phyloP scores from a whole-genome alignment of 1,139 yeast genomes.

The Candida dubliniensis region DNA sequence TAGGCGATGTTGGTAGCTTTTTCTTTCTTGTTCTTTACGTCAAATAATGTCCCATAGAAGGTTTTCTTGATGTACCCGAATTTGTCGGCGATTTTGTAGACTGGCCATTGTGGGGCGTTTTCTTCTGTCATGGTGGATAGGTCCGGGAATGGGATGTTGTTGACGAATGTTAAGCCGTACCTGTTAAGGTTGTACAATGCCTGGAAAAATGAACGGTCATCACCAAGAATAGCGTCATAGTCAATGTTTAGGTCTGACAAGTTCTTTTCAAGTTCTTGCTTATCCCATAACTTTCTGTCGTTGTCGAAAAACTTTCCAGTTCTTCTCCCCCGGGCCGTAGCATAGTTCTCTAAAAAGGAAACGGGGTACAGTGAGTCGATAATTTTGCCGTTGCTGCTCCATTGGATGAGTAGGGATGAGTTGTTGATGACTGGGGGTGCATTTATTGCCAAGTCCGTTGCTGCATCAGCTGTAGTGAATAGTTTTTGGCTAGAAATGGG shows the following conservation, averaged over 20 bases:
- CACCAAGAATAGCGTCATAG: constrained; percentile 45
- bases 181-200: constrained; percentile 51
- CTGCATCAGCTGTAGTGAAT: constrained; percentile 60
- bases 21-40: constrained; percentile 57
- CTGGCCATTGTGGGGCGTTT: constrained; percentile 41
- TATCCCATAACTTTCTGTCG: constrained; percentile 45
- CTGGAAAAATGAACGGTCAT: constrained; percentile 34
- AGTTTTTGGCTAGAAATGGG: constrained; percentile 59
- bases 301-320: constrained; percentile 34
- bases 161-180: constrained; percentile 60
- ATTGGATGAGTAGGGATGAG: constrained; percentile 44
- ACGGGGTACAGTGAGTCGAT: constrained; percentile 44
- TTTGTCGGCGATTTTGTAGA: constrained; percentile 50
- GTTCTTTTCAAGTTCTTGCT: constrained; percentile 16
- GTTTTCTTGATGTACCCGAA: constrained; percentile 75
- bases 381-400: constrained; percentile 50
- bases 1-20: constrained; percentile 76
- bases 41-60: constrained; percentile 73
- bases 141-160: constrained; percentile 47
- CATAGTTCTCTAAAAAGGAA: constrained; percentile 47
- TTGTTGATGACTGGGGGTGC: constrained; percentile 28
- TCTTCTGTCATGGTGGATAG: constrained; percentile 25
- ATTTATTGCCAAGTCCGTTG: constrained; percentile 23
- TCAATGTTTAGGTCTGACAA: constrained; percentile 26
- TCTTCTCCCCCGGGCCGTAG: constrained; percentile 34